Evolutionary conservation across 768 basidiomycete species (phyloP).

Genomic region (Mycena rebaudengoi): DNA sequence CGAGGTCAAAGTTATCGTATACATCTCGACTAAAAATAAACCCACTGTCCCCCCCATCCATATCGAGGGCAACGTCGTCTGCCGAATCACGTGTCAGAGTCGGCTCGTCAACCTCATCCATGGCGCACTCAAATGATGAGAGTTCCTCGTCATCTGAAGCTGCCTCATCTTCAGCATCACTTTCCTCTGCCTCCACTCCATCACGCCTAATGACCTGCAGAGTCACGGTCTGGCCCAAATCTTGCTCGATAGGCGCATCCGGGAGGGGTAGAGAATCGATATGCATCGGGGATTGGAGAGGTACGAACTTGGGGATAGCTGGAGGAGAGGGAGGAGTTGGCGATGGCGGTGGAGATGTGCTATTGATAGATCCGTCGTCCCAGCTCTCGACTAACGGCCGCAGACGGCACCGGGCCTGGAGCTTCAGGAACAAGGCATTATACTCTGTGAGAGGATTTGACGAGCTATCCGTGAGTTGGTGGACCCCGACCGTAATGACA

Average conservation of each 20-base stretch:
- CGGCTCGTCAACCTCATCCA: background rate
- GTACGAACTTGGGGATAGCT: background rate
- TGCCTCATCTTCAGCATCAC: background rate
- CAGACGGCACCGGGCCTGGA: background rate
- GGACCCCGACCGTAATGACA: background rate
- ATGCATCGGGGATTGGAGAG: background rate
- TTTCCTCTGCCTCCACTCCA: background rate
- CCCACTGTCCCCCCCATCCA: background rate
- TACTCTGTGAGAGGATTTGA: background rate
- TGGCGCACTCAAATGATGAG: background rate
- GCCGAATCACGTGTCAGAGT: background rate
- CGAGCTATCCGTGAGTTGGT: background rate
- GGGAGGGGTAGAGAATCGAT: background rate
- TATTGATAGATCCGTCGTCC: background rate
- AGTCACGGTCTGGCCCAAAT: background rate
- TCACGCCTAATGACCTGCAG: background rate
- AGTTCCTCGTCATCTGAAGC: background rate
- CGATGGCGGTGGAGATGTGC: background rate
- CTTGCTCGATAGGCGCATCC: background rate
- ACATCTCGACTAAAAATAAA: background rate
- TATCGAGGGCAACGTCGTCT: background rate
- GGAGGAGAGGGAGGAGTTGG: background rate
- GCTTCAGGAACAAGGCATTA: background rate
- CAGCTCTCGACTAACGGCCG: background rate
- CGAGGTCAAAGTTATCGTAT: background rate